Evolutionary conservation across 2,329 filamentous ascomycete genomes (phyloP), one percentile per base, ranked within the genome.

Genomic region (Pseudopithomyces chartarum): DNA sequence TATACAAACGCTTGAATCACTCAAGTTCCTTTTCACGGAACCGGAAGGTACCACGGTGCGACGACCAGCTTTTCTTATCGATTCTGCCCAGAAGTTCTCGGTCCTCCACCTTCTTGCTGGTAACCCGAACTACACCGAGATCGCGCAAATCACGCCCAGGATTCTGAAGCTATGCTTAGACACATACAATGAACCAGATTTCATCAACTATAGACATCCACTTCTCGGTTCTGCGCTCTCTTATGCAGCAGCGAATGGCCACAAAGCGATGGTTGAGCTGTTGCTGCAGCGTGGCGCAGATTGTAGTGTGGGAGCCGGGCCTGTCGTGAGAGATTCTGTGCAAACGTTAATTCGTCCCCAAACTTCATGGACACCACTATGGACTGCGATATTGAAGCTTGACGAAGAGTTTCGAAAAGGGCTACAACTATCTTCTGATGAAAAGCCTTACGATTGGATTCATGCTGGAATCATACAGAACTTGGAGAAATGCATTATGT

Each of bases 311-410:
- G 38, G 26, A 32, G 49, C 55, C 39, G 45, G 52, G 2, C 52
- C 52, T 7, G 36, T 42, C 8, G 17, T 54, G 7, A 32, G 47
- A 17, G 44, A 54, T 40, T 57, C 55, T 10, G 50, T 53, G 1
- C 49, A 57, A 7, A 34, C 20, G 3, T n/a, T 57, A 8, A n/a
- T 57, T 15, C 49, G 55, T 6, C 36, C 49, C 15, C 42, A 38
- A n/a, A 23, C 36, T 19, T 47, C 50, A n/a, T 57, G 50, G 44
- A 57, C 55, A 36, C 55, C 55, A 10, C 55, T 57, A 6, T 57
- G 55, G 55, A 50, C 50, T 15, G 49, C 49, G 1, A 53, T 57
- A 6, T 20, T 53, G 2, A 45, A 38, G 8, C 23, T 53, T 3
- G 55, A 57, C 15, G 55, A 53, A 20, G 49, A 53, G 17, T n/a